phyloP scores from a whole-genome alignment of 257 asterid species.

The Penstemon eatonii region DNA sequence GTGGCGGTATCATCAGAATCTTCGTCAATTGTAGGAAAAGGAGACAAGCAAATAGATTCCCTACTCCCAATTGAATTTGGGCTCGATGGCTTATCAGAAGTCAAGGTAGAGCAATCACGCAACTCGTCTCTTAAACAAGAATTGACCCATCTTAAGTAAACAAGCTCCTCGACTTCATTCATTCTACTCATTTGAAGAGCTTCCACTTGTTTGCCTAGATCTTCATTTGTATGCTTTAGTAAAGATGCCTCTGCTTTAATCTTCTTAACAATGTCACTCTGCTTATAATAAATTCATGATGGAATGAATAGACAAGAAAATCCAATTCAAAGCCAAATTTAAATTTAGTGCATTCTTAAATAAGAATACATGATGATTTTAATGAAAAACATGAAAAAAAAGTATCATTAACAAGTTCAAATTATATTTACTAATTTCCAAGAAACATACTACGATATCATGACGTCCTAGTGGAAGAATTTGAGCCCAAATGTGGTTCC shows the following conservation, averaged over 20 bases:
- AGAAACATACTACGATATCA: not conserved
- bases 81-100: conserved; percentile 43
- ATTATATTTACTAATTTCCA: not conserved
- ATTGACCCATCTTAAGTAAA: conserved; percentile 85
- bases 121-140: conserved; percentile 80
- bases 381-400: not conserved
- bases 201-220: conserved; percentile 90
- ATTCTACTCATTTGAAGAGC: conserved; percentile 83
- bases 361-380: conserved; percentile 8
- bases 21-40: conserved; percentile 46
- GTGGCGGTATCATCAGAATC: conserved; percentile 49
- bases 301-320: conserved; percentile 3
- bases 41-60: conserved; percentile 58
- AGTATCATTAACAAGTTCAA: not conserved
- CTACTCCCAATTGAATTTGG: conserved; percentile 47
- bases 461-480: too few relatives aligned
- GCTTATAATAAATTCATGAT: conserved; percentile 24
- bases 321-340: conserved; percentile 12
- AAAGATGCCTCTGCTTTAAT: conserved; percentile 77
- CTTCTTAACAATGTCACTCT: conserved; percentile 62
- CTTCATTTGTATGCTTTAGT: conserved; percentile 72
- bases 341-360: not conserved
- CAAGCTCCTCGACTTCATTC: conserved; percentile 95
- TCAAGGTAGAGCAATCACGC: conserved; percentile 45
- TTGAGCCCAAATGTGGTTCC: not conserved